Evolutionary conservation across 2,329 filamentous ascomycete genomes (phyloP), one percentile per base, ranked within the genome.

Genomic region (Nemania diffusa): DNA sequence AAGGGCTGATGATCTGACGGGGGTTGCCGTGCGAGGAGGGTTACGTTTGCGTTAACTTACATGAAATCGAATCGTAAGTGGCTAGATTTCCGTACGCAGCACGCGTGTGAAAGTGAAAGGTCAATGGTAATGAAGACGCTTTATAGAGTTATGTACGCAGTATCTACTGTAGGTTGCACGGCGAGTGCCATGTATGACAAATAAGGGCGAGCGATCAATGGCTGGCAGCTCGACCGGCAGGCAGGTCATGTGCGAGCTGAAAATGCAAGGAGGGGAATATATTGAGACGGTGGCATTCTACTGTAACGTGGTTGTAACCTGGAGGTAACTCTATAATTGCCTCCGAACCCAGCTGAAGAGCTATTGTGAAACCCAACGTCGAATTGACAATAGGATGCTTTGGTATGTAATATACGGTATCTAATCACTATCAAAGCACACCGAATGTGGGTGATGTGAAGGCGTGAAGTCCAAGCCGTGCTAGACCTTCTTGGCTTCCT

Each of bases 401-500:
- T n/a, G n/a, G n/a, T n/a, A n/a, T n/a, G n/a, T n/a, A n/a, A n/a
- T n/a, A n/a, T n/a, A n/a, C n/a, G n/a, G n/a, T n/a, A n/a, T n/a
- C n/a, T n/a, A n/a, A n/a, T n/a, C n/a, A n/a, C n/a, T n/a, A n/a
- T n/a, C n/a, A n/a, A n/a, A n/a, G n/a, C n/a, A n/a, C n/a, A 40
- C 6, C 15, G 11, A 13, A 34, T 15, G 26, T 24, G 24, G 7
- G 37, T 50, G 24, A 32, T 51, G 48, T 46, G 46, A 61, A 29
- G 51, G 61, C 44, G 13, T 50, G 34, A 53, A 55, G 50, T 55
- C 26, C 8, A 22, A 57, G 55, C 53, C 20, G 55, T 58, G 34
- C 42, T 46, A 46, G 42, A 46, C 42, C 20, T 15, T 9, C 63
- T 65, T 65, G 42, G 62, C 51, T 32, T 32, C 50, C 63, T 61